A percentile compares a stretch with the other conserved stretches of the same genome.
Conservation (phyloP, 1,284 basidiomycete species). For the Phylloboletellus chloephorus region DNA sequence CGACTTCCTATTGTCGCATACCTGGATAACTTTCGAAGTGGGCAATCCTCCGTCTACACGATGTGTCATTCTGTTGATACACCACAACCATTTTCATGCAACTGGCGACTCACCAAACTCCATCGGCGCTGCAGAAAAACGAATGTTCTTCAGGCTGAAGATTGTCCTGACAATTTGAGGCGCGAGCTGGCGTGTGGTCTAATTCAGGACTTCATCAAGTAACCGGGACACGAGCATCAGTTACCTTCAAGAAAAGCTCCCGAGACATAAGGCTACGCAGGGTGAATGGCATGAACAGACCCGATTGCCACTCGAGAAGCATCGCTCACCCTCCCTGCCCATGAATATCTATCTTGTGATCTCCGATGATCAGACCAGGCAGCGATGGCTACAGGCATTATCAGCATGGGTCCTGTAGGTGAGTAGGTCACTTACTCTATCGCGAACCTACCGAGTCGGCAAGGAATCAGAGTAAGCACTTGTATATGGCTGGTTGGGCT, state of each 20-base stretch:
- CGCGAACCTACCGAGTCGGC: neutral
- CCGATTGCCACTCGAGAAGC: neutral
- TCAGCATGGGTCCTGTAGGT: neutral
- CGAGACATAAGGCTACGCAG: conserved; percentile 24
- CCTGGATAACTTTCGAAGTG: conserved; percentile 20
- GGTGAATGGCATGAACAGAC: neutral
- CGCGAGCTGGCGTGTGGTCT: conserved; percentile 17
- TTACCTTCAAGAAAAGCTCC: conserved; percentile 26
- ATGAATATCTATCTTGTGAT: conserved; percentile 11
- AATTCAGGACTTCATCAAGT: neutral
- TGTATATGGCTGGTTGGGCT: neutral
- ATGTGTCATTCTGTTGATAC: neutral
- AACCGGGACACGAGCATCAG: neutral
- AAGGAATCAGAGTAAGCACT: neutral
- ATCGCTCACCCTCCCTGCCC: conserved; percentile 21
- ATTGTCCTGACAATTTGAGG: conserved; percentile 20
- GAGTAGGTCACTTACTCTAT: conserved; percentile 13
- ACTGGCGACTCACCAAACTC: conserved; percentile 15
- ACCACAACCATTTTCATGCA: neutral
- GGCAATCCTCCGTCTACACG: conserved; percentile 17
- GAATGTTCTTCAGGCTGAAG: conserved; percentile 18
- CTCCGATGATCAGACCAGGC: conserved; percentile 7
- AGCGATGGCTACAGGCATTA: conserved; percentile 8
- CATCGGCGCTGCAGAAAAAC: conserved; percentile 10
- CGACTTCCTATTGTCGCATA: neutral